A percentile compares a stretch with the other conserved stretches of the same genome.
phyloP scores from a whole-genome alignment of 1,284 basidiomycete species.

The Leccinum angustisporum region DNA sequence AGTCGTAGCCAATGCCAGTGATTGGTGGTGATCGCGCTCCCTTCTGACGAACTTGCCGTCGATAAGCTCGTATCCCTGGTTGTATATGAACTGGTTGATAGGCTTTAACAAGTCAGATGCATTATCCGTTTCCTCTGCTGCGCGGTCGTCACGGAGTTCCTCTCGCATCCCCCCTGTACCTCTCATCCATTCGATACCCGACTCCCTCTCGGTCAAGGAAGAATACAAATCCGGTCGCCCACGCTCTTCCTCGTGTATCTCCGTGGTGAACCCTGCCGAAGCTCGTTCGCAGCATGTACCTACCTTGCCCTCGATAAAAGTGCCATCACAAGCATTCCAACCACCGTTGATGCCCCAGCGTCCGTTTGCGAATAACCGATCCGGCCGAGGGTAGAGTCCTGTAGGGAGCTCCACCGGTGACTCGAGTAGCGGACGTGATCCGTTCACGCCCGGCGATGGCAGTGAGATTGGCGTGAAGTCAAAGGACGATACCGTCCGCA shows the following conservation, averaged over 20 bases:
- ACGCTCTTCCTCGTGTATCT: conserved; percentile 18
- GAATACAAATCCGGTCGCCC: conserved; percentile 17
- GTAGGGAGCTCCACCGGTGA: conserved; percentile 74
- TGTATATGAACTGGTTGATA: conserved; percentile 89
- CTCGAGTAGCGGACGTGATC: conserved; percentile 68
- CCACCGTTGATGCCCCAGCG: conserved; percentile 28
- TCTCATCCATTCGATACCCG: conserved; percentile 34
- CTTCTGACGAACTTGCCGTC: conserved; percentile 94
- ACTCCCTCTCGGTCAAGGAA: conserved; percentile 34
- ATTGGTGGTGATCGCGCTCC: conserved; percentile 96
- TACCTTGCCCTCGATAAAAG: conserved; percentile 10
- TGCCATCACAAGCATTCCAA: conserved; percentile 8
- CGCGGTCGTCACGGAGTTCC: conserved; percentile 24
- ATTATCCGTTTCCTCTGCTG: conserved; percentile 24
- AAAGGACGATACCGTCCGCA: conserved; percentile 19
- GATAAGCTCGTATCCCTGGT: conserved; percentile 74
- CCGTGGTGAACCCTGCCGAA: conserved; percentile 12
- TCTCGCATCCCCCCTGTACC: conserved; percentile 32
- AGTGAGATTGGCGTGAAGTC: conserved; percentile 55
- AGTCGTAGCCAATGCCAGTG: too few species aligned
- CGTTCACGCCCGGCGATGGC: conserved; percentile 72
- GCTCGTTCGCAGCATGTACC: conserved; percentile 16
- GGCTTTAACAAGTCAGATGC: conserved; percentile 67
- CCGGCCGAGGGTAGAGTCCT: conserved; percentile 56
- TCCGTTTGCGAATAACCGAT: conserved; percentile 48